These are phyloP conservation scores for Trichoderma sp. DNA, from an alignment of 2,329 filamentous ascomycete genomes.

Conservation along the genomic window DNA sequence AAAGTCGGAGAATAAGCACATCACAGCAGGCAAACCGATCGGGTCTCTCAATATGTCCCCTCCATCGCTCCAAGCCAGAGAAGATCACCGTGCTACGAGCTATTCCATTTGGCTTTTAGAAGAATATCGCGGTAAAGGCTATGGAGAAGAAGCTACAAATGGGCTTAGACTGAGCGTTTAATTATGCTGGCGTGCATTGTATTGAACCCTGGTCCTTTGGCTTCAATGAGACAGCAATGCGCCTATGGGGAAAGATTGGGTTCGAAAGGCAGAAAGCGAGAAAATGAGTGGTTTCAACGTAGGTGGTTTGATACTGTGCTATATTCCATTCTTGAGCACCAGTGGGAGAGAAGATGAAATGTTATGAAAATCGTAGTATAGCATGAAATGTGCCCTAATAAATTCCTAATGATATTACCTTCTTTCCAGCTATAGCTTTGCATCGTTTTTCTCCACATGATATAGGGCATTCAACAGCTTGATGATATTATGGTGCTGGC, in stretches of 20 bases:
- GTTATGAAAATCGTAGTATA: background rate
- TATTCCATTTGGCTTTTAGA: background rate
- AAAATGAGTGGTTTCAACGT: background rate
- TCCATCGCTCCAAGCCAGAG: background rate
- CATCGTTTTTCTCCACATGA: no score
- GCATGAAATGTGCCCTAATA: no score
- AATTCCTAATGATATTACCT: background rate
- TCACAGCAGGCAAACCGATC: background rate
- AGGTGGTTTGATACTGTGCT: background rate
- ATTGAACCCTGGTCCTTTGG: background rate
- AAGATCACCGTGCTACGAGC: background rate
- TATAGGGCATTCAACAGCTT: no score
- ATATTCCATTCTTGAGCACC: background rate
- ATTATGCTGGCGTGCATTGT: background rate
- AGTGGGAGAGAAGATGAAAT: background rate
- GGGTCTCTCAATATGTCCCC: background rate
- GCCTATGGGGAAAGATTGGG: background rate
- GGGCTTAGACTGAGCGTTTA: background rate
- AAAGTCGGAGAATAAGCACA: background rate
- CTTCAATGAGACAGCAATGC: background rate
- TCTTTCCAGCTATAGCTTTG: no score
- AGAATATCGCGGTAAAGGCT: background rate
- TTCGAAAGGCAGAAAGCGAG: background rate
- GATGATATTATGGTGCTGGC: no score
- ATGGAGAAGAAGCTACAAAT: background rate